phyloP scores from a whole-genome alignment of 2,329 filamentous ascomycete genomes.

The Thielaviopsis punctulata region DNA sequence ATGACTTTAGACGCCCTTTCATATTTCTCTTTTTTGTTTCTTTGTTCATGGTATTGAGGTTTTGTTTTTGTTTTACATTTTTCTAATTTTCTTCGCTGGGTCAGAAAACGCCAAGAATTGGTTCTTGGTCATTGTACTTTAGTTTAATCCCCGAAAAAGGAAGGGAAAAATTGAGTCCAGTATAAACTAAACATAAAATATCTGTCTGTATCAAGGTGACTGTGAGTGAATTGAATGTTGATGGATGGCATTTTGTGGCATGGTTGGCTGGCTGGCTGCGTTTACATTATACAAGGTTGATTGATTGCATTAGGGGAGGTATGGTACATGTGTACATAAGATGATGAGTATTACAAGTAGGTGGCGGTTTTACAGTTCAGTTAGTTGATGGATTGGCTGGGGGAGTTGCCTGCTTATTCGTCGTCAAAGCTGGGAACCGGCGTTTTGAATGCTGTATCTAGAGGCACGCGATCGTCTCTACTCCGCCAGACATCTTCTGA shows the following conservation, averaged over 20 bases:
- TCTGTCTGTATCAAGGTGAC: background rate
- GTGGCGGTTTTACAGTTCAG: no score
- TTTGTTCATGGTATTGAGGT: constrained; percentile 12
- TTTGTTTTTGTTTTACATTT: constrained; percentile 12
- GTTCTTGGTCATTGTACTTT: constrained; percentile 12
- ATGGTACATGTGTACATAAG: no score
- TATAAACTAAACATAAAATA: constrained; percentile 3
- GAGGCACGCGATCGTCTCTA: constrained; percentile 42
- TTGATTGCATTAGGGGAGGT: no score
- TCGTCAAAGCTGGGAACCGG: constrained; percentile 23
- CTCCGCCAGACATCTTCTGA: constrained; percentile 86
- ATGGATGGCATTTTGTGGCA: background rate
- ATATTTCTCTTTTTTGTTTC: constrained; percentile 5
- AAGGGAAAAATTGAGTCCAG: constrained; percentile 12
- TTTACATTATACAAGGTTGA: no score
- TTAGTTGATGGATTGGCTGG: background rate
- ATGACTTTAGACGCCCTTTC: constrained; percentile 15
- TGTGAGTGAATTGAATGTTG: background rate
- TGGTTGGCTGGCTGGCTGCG: background rate
- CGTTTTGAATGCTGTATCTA: constrained; percentile 28
- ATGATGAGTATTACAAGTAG: no score
- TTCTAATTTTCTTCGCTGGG: constrained; percentile 19
- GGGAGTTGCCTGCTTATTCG: background rate
- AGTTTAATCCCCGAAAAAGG: constrained; percentile 7
- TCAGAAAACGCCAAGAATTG: constrained; percentile 9